A percentile compares a stretch with the other conserved stretches of the same genome.
These are phyloP conservation scores for Corynascus novoguineensis DNA, from an alignment of 495 filamentous ascomycete species.

Conservation along the genomic window DNA sequence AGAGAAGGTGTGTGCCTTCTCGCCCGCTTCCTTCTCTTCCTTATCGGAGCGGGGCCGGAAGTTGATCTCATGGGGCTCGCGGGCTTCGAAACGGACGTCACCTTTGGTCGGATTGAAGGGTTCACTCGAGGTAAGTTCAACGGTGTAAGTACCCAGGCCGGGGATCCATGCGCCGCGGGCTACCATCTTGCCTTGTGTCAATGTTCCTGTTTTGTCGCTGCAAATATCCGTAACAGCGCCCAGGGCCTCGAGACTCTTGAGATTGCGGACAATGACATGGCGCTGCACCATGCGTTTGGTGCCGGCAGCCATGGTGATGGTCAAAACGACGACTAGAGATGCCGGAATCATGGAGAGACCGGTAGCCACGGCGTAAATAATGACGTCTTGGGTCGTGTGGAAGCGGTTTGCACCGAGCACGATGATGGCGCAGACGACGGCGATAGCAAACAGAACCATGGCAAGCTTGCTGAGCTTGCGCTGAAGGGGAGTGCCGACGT, in stretches of 20 bases:
- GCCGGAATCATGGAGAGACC: conserved; percentile 68
- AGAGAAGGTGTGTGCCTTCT: conserved; percentile 3
- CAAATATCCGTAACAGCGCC: conserved; percentile 84
- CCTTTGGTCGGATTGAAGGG: conserved; percentile 37
- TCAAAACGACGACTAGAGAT: conserved; percentile 62
- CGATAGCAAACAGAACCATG: conserved; percentile 66
- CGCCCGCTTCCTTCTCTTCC: background rate
- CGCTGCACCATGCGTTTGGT: conserved; percentile 70
- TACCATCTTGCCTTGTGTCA: conserved; percentile 72
- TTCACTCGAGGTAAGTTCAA: conserved; percentile 49
- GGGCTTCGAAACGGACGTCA: conserved; percentile 19
- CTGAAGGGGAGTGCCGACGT: conserved; percentile 72
- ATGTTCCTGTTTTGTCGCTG: conserved; percentile 79
- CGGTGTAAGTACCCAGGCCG: conserved; percentile 50
- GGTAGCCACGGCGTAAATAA: conserved; percentile 73
- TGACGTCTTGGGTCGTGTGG: conserved; percentile 64
- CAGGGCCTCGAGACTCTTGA: conserved; percentile 72
- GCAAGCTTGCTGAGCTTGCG: conserved; percentile 72
- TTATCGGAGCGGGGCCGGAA: conserved; percentile 17
- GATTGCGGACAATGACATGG: conserved; percentile 69
- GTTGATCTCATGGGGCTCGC: conserved; percentile 27
- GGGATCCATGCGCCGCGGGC: conserved; percentile 77
- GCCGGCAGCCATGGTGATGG: conserved; percentile 72
- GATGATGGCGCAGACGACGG: conserved; percentile 69
- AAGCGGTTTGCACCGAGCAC: conserved; percentile 74